Base-by-base conservation (phyloP, 805 yeast genomes). In the Metschnikowia arizonensis region DNA sequence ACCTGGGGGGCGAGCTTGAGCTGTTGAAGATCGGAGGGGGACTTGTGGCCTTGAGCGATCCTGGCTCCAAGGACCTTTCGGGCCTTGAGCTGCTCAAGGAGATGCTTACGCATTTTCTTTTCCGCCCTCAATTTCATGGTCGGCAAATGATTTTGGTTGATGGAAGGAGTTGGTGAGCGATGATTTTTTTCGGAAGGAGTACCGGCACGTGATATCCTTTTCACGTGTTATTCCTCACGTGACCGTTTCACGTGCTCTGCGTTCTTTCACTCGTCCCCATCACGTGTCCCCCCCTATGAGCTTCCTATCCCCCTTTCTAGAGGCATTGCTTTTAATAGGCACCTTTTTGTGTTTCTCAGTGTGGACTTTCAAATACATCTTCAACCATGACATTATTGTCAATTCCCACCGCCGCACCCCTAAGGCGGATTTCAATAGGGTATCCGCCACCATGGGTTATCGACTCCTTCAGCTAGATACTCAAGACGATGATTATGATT, bases 1-100 rank as follows among this genome's bases (percentile, higher is more conserved):
- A 90, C 85, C 59, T 85, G 90, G 8, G 97, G 96, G 3, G 88
- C 95, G 63, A 79, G 78, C 8, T 79, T 78, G 52, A 84, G 78
- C 46, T 65, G 50, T 18, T 50, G 46, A 40, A 71, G 64, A 28
- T 69, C 72, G 29, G 55, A 49, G 24, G 56, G 58, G 9, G 68
- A 55, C 52, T 71, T 71, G 40, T 49, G 47, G 5, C 71, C 72
- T 51, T 68, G 57, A 14, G 76, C 75, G 26, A 71, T 58, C 40
- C 76, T 60, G 24, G 75, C 68, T 1, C 76, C 76, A 44, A 62
- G 54, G 40, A 69, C 59, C 56, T 65, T 68, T 28, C 76, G 66
- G 46, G 70, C 65, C 54, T 68, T 68, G 53, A 71, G 56, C 50
- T 69, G 75, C 64, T 70, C 75, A 50, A 69, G 57, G 57, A 71